Conservation (phyloP, 768 basidiomycete genomes). For the Hypsizygus marmoreus region DNA sequence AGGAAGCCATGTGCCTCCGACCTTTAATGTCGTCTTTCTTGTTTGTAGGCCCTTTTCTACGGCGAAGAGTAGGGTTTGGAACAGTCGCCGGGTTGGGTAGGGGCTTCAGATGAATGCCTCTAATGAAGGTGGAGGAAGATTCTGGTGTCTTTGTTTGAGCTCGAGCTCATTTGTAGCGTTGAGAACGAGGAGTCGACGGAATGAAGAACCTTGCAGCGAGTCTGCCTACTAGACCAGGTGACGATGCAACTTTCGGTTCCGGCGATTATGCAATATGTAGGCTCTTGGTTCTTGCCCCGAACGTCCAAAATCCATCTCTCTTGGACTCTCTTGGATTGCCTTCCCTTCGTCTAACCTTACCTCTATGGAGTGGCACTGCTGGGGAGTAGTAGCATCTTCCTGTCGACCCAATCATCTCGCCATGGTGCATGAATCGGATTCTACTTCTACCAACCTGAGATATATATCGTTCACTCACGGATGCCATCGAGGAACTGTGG, state of each 20-base stretch:
- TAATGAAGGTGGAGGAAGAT: conserved; percentile 22
- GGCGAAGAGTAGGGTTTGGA: conserved; percentile 23
- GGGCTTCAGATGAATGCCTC: conserved; percentile 29
- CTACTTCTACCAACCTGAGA: conserved; percentile 49
- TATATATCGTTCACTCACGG: conserved; percentile 48
- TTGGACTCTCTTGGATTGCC: conserved; percentile 49
- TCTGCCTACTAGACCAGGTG: too few species aligned
- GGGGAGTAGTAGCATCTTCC: conserved; percentile 16
- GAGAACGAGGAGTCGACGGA: conserved; percentile 27
- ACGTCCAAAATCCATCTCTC: conserved; percentile 47
- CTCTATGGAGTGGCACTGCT: conserved; percentile 44
- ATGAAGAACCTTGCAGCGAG: conserved; percentile 17
- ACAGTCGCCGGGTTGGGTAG: conserved; percentile 22
- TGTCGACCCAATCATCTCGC: conserved; percentile 25
- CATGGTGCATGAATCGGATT: too few species aligned
- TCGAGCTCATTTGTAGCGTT: conserved; percentile 55
- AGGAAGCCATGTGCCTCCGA: conserved; percentile 68
- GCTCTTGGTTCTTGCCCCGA: conserved; percentile 22
- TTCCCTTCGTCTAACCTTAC: conserved; percentile 46
- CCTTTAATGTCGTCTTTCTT: conserved; percentile 67
- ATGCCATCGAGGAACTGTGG: conserved; percentile 60
- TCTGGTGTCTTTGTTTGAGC: conserved; percentile 55
- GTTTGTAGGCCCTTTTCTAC: conserved; percentile 51
- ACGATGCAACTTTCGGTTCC: too few species aligned
- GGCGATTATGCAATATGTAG: conserved; percentile 11